Percentiles rank a stretch among this genome's conserved stretches.
These are phyloP conservation scores for Punctularia strigosozonata DNA, from an alignment of 768 basidiomycete species.

Conservation along the genomic window DNA sequence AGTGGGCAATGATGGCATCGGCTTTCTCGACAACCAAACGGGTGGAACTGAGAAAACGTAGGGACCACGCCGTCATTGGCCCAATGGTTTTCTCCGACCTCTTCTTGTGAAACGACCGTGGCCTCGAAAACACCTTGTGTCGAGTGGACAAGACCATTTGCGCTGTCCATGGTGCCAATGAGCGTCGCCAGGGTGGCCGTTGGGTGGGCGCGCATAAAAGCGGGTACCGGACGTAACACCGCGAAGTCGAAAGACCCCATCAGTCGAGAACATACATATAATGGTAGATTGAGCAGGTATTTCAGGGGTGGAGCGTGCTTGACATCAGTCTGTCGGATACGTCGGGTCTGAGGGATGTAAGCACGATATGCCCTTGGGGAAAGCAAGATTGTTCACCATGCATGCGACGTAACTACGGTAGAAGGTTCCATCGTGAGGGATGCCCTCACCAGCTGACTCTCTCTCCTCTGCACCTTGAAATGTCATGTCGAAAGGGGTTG, in stretches of 20 bases:
- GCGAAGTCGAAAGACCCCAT: slow-evolving; percentile 29
- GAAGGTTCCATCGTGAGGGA: slow-evolving; percentile 23
- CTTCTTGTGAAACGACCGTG: slow-evolving; percentile 1
- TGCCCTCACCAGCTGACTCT: slow-evolving; percentile 25
- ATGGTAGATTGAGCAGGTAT: slow-evolving; percentile 6
- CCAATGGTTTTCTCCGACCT: slow-evolving; percentile 20
- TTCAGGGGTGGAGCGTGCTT: slow-evolving; percentile 1
- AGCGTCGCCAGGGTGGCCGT: not conserved
- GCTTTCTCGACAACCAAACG: slow-evolving; percentile 29
- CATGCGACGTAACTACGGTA: slow-evolving; percentile 30
- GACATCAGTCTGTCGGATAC: not conserved
- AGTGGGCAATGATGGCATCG: not conserved
- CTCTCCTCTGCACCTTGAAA: slow-evolving; percentile 32
- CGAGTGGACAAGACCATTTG: no score
- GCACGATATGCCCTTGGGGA: not conserved
- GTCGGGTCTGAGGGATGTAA: slow-evolving; percentile 1
- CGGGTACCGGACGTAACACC: no score
- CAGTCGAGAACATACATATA: slow-evolving; percentile 18
- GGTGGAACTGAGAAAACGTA: slow-evolving; percentile 40
- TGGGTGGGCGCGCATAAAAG: not conserved
- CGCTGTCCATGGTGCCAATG: slow-evolving; percentile 2
- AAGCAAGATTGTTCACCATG: slow-evolving; percentile 16
- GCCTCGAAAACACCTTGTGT: no score
- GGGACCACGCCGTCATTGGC: slow-evolving; percentile 41
- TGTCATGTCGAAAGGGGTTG: slow-evolving; percentile 34